Conservation (phyloP, 805 yeast genomes). For the Starmerella stellata region DNA sequence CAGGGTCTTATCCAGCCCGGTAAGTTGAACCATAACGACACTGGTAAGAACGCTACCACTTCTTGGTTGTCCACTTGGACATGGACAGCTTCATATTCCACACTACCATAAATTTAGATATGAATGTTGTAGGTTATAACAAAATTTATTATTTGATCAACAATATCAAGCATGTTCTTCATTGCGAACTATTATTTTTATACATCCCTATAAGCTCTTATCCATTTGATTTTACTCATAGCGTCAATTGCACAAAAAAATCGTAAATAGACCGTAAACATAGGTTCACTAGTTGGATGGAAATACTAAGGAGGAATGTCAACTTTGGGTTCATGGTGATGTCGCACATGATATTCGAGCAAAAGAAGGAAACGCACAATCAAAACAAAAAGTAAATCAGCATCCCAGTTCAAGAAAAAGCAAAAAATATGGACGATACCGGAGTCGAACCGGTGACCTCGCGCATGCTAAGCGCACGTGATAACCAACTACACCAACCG, state of each 20-base stretch:
- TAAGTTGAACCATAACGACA: slow-evolving; percentile 63
- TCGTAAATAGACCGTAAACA: too few relatives aligned
- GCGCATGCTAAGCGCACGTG: slow-evolving; percentile 19
- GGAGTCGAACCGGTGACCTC: slow-evolving; percentile 19
- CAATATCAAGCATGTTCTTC: not conserved
- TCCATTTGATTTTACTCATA: too few relatives aligned
- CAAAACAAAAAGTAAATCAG: too few relatives aligned
- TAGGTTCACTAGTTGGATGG: too few relatives aligned
- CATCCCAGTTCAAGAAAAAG: too few relatives aligned
- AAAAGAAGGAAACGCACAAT: too few relatives aligned
- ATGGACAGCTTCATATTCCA: slow-evolving; percentile 5
- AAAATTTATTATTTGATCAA: not conserved
- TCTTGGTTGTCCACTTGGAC: slow-evolving; percentile 37
- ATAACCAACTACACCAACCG: slow-evolving; percentile 18
- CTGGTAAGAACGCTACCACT: slow-evolving; percentile 26
- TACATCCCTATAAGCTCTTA: too few relatives aligned
- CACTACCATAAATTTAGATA: slow-evolving; percentile 7
- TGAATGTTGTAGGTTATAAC: slow-evolving; percentile 1
- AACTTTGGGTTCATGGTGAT: too few relatives aligned
- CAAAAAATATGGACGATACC: slow-evolving; percentile 15
- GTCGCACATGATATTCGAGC: too few relatives aligned
- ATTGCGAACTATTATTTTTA: not conserved
- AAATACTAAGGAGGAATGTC: too few relatives aligned
- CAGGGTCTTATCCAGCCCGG: slow-evolving; percentile 82
- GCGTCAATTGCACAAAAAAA: too few relatives aligned